Base-by-base conservation (phyloP, 495 filamentous ascomycete species). In the Tuber microsphaerosporum region DNA sequence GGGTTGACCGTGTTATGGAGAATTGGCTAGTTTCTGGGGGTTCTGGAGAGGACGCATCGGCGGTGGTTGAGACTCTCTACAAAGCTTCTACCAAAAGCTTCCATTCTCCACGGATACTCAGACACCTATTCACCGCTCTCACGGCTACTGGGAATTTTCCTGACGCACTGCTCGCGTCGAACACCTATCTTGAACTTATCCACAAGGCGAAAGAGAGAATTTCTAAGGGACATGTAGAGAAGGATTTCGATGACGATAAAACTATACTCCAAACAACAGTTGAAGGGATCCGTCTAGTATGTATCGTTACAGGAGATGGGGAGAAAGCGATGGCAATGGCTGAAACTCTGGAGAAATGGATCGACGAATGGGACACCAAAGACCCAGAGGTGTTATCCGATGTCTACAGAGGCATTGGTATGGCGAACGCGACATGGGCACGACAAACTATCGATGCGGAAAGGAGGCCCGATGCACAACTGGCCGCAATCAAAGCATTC, bases 1-100 rank as follows among this genome's bases (percentile, higher is more conserved):
- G 94, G 89, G 89, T 92, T 19, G 89, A 92, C 76, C 87, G 89
- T 71, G 92, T 93, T 22, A 92, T 97, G 81, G 85, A 85, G 70
- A 98, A 98, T 82, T 99, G 96, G 96, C 84, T 88, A 69, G 86
- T 93, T 69, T 82, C 96, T n/a, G 92, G 91, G 76, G 92, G 93
- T 10, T 87, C 90, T 37, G 87, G 87, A 43, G 97, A 96, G 93
- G 87, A 86, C 75, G 89, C 81, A 31, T 42, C 74, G 20, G 48
- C 75, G 43, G 77, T 80, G 43, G 77, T 83, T 20, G 81, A 96
- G 85, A 91, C 93, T 43, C 86, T 97, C 31, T 97, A 97, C 81
- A 90, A 91, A 41, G 93, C 94, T 48, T 92, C 95, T 16, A 92
- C 91, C 2, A 96, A 94, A 84, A 97, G 93, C 8, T 99, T 93